These are phyloP conservation scores for Fremontodendron californicum DNA, from an alignment of 345 rosid genomes.

Conservation along the genomic window DNA sequence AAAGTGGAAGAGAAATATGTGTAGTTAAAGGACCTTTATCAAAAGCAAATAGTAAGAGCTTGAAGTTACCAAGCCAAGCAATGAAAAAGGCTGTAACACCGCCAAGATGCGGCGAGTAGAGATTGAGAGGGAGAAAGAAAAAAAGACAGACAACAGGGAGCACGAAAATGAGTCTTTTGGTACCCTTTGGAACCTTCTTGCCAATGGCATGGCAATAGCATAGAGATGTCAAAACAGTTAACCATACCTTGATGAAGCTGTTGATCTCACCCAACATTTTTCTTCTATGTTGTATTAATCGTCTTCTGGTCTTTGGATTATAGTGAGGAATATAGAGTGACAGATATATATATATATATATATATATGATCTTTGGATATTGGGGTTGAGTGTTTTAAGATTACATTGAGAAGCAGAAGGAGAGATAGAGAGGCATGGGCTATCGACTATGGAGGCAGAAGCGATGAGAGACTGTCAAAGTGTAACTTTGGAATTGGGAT, in stretches of 20 bases:
- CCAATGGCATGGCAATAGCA: conserved; percentile 31
- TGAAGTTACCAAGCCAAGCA: conserved; percentile 59
- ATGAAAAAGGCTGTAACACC: conserved; percentile 43
- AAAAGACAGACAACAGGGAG: conserved; percentile 34
- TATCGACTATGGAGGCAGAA: no score
- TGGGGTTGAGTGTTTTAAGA: no score
- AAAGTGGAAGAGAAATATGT: conserved; percentile 36
- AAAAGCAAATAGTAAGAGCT: conserved; percentile 50
- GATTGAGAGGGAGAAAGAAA: conserved; percentile 39
- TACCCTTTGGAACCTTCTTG: conserved; percentile 31
- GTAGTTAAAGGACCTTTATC: conserved; percentile 40
- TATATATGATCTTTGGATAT: no score
- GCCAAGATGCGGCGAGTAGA: conserved; percentile 24
- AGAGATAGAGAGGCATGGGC: no score
- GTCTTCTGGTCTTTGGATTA: neutral
- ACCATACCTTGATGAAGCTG: conserved; percentile 37
- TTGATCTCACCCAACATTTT: conserved; percentile 26
- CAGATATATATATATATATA: neutral
- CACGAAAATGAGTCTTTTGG: conserved; percentile 28
- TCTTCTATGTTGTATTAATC: neutral
- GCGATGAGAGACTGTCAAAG: no score
- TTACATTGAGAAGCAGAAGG: no score
- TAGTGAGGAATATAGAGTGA: neutral
- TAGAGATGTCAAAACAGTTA: conserved; percentile 22
- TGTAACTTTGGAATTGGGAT: no score